Conservation (phyloP, 164 flowering plant genomes). For the Tinospora cordifolia region DNA sequence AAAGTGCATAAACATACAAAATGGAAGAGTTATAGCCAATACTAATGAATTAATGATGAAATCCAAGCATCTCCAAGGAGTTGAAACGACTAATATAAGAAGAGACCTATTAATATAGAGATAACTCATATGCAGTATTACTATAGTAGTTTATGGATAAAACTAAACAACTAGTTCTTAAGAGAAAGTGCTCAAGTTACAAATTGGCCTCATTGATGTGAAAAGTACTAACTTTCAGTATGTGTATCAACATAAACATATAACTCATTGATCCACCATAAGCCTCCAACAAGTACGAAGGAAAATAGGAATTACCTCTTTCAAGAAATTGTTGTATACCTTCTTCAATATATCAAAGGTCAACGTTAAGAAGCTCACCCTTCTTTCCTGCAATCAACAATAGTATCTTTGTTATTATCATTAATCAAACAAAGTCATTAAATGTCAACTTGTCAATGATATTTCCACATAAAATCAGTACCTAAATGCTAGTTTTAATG, state of each 20-base stretch:
- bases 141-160: too few species aligned
- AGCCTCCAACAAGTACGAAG: neutral
- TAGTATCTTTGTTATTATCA: constrained; percentile 6
- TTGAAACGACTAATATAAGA: too few species aligned
- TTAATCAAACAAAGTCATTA: neutral
- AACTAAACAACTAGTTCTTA: too few species aligned
- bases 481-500: too few species aligned
- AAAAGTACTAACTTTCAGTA: neutral
- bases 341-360: neutral
- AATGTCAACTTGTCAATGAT: neutral
- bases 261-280: neutral
- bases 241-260: neutral
- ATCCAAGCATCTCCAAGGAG: too few species aligned
- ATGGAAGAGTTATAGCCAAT: too few species aligned
- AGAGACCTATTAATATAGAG: too few species aligned
- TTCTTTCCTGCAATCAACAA: constrained; percentile 35
- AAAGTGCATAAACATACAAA: too few species aligned
- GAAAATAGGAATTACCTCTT: constrained; percentile 5
- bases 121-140: too few species aligned
- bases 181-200: too few species aligned
- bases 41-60: too few species aligned
- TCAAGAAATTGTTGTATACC: neutral
- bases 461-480: neutral
- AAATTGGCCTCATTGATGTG: neutral
- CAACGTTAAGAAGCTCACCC: constrained; percentile 15